Conservation (phyloP, 345 rosid genomes). For the Hypericum androsaemum region DNA sequence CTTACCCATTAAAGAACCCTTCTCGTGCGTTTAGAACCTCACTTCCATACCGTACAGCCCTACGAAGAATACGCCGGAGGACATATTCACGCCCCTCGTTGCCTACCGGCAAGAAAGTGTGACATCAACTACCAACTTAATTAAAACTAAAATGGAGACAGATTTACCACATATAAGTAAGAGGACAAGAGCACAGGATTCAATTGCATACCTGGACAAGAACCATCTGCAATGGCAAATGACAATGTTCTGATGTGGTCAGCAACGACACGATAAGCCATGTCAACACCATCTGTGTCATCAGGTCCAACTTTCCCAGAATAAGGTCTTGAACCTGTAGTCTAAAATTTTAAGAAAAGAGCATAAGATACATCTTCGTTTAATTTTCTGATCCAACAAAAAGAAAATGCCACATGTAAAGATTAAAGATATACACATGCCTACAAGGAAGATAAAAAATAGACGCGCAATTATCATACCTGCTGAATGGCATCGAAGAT, state of each 20-base stretch:
- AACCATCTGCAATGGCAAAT: constrained; percentile 96
- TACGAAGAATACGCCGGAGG: constrained; percentile 90
- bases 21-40: constrained; percentile 81
- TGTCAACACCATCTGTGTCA: constrained; percentile 71
- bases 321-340: constrained; percentile 79
- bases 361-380: neutral
- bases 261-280: constrained; percentile 98
- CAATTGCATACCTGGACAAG: constrained; percentile 69
- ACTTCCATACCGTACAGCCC: constrained; percentile 89
- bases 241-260: constrained; percentile 93
- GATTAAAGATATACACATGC: neutral
- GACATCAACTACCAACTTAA: neutral
- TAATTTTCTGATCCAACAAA: neutral
- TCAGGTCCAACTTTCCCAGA: constrained; percentile 85
- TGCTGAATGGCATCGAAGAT: constrained; percentile 80
- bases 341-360: constrained; percentile 24
- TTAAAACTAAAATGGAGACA: neutral
- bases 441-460: neutral
- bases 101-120: constrained; percentile 36
- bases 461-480: constrained; percentile 27
- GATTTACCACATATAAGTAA: neutral
- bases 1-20: constrained; percentile 91
- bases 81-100: constrained; percentile 98
- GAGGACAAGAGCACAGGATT: neutral
- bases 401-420: neutral